Evolutionary conservation across 495 filamentous ascomycete species (phyloP).

Genomic region (Podospora tetraspora): DNA sequence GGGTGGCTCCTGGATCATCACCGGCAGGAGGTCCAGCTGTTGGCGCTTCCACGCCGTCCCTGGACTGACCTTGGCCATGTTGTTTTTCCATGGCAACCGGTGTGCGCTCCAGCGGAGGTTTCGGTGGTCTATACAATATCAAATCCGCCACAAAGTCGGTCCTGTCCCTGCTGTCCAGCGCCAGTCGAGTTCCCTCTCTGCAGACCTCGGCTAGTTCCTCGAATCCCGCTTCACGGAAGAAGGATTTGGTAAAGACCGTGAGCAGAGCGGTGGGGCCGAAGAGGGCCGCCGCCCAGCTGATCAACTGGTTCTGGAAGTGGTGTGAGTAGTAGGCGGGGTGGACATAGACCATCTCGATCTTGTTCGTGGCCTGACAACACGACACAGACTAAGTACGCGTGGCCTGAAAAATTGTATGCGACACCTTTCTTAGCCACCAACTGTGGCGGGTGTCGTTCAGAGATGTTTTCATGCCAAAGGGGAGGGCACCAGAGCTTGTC

Average conservation of each 20-base stretch:
- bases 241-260: not conserved
- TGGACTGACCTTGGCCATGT: no score
- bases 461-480: no score
- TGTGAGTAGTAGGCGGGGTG: not conserved
- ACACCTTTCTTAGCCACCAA: not conserved
- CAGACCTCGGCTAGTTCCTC: not conserved
- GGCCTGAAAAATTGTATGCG: not conserved
- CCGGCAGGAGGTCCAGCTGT: no score
- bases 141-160: not conserved
- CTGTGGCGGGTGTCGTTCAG: no score
- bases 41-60: no score
- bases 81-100: no score
- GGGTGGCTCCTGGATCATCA: no score
- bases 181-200: not conserved
- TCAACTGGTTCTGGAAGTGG: not conserved
- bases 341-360: not conserved
- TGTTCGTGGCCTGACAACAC: not conserved
- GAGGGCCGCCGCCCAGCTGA: not conserved
- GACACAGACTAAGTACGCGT: not conserved
- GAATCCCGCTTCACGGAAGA: not conserved
- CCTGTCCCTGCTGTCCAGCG: not conserved
- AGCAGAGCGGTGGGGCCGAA: not conserved
- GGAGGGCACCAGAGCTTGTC: not conserved
- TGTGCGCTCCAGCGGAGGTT: no score
- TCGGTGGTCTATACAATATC: not conserved